Base-by-base conservation (phyloP, 1,284 basidiomycete species). In the Testicularia cyperi region DNA sequence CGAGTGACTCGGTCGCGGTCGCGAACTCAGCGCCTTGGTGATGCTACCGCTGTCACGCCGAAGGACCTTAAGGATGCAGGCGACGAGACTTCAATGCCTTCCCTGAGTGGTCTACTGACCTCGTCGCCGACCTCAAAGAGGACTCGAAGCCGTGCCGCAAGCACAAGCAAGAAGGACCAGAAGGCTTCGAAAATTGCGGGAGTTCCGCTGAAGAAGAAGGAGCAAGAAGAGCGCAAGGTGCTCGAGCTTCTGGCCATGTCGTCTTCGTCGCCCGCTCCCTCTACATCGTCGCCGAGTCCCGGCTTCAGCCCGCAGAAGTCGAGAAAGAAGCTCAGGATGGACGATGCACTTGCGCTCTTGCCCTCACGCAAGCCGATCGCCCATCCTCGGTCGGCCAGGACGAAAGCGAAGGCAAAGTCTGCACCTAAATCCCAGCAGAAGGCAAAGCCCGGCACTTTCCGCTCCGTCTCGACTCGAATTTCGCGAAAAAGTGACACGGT, bases 291-390 rank as follows among this genome's bases (percentile, higher is more conserved):
- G 19, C 40, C 52, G 18, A 32, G 20, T 8, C 2, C 24, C 28
- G 2, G n/a, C 13, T 3, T 41, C 44, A 5, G 18, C 54, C 8
- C 25, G 14, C 25, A 26, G 8, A 26, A 26, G 6, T n/a, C 42
- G 15, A 22, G 37, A 4, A 54, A 44, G 19, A 54, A 38, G 18
- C 19, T 51, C 4, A 24, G 35, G 5, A 49, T 49, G 46, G 51
- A 54, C 19, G 51, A 61, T 6, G 12, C 41, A 2, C 16, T 61
- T 8, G 18, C n/a, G 9, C 24, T 45, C 6, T 29, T 61, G 16
- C 56, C 56, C 22, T 22, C 25, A n/a, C 38, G 49, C 5, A 44
- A 40, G 27, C 30, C 26, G 21, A 19, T n/a, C 14, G 4, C 12
- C 13, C n/a, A n/a, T n/a, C n/a, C n/a, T n/a, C n/a, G n/a, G n/a